Evolutionary conservation across 73 alveolate genomes (phyloP).

Genomic region (Halteria grandinella): DNA sequence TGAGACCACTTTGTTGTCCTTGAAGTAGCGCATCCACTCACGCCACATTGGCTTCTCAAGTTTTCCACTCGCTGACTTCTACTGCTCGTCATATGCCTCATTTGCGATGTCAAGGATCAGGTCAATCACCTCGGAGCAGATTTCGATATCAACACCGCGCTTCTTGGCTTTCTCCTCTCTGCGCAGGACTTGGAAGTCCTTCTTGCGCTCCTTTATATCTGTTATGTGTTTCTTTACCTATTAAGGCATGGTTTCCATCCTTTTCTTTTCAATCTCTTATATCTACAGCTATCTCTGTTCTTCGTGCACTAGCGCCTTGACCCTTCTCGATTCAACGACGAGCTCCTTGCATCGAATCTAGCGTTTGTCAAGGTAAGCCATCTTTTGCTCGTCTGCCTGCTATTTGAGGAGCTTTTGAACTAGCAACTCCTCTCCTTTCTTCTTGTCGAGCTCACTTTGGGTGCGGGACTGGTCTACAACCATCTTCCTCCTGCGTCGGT

Average conservation of each 20-base stretch:
- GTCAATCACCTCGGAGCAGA: conserved; percentile 82
- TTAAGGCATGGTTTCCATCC: conserved; percentile 66
- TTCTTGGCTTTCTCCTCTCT: conserved; percentile 62
- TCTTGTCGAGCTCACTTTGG: conserved; percentile 61
- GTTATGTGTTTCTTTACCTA: conserved; percentile 62
- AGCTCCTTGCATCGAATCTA: conserved; percentile 39
- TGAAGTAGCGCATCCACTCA: conserved; percentile 90
- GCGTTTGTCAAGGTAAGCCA: conserved; percentile 57
- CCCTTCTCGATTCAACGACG: conserved; percentile 27
- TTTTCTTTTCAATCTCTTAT: conserved; percentile 29
- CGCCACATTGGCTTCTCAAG: conserved; percentile 88
- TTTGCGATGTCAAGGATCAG: conserved; percentile 91
- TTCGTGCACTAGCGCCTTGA: conserved; percentile 16
- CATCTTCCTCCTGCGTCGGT: conserved; percentile 93
- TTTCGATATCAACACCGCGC: conserved; percentile 75
- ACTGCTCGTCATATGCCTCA: conserved; percentile 81
- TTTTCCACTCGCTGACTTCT: conserved; percentile 80
- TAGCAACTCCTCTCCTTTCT: conserved; percentile 85
- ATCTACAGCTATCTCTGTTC: neutral
- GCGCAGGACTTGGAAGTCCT: conserved; percentile 16
- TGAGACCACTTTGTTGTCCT: neutral
- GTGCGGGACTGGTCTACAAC: conserved; percentile 91
- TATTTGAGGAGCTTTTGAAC: conserved; percentile 20
- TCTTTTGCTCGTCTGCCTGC: conserved; percentile 36
- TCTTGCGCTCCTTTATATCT: neutral